These are phyloP conservation scores for Eutrema salsugineum DNA, from an alignment of 441 rosid genomes.

Conservation along the genomic window DNA sequence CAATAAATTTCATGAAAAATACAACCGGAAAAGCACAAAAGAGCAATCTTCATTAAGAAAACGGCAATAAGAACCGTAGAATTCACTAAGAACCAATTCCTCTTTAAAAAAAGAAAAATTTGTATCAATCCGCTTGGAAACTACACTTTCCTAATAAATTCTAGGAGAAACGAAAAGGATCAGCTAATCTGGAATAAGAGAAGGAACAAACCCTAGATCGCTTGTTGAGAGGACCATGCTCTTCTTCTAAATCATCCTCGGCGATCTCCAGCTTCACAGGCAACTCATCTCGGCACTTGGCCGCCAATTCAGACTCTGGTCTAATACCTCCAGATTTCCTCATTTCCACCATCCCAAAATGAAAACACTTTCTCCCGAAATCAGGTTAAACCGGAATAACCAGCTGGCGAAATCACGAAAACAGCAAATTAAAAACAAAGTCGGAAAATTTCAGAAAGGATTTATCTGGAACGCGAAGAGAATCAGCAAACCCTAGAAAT, in stretches of 20 bases:
- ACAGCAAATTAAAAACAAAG: neutral
- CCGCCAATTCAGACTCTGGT: slow-evolving; percentile 45
- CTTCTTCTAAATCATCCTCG: slow-evolving; percentile 76
- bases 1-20: neutral
- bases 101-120: neutral
- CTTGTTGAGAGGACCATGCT: slow-evolving; percentile 61
- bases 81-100: neutral
- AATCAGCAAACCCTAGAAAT: slow-evolving; percentile 34
- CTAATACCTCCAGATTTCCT: slow-evolving; percentile 55
- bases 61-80: neutral
- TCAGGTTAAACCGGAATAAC: neutral
- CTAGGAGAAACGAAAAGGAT: slow-evolving; percentile 16
- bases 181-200: slow-evolving; percentile 28
- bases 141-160: neutral
- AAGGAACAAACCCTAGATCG: slow-evolving; percentile 50
- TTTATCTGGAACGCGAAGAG: slow-evolving; percentile 6
- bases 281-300: slow-evolving; percentile 37
- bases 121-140: neutral
- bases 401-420: neutral
- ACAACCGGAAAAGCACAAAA: neutral
- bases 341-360: slow-evolving; percentile 54
- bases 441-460: neutral
- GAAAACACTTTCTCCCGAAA: neutral
- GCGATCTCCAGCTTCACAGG: slow-evolving; percentile 82
- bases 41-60: neutral